Evolutionary conservation across 768 basidiomycete species (phyloP).

Genomic region (Leucosporidium scottii): DNA sequence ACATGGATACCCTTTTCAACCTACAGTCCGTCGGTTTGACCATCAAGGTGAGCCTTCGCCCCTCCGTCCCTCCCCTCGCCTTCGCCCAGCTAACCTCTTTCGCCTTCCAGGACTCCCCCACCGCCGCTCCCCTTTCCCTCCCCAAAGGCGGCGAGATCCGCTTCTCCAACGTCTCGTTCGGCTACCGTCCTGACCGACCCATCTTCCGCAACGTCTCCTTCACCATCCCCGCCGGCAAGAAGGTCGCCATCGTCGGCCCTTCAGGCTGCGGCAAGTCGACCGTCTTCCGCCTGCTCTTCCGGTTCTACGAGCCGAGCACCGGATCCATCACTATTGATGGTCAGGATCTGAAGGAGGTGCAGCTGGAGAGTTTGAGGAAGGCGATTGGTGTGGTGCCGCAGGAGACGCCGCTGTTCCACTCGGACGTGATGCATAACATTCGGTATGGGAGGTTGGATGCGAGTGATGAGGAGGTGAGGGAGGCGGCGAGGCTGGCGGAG

Average conservation of each 20-base stretch:
- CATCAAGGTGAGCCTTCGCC: constrained; percentile 40
- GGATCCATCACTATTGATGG: constrained; percentile 77
- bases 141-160: constrained; percentile 72
- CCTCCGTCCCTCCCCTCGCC: not conserved
- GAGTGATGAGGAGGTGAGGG: constrained; percentile 78
- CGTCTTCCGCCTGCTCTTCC: constrained; percentile 82
- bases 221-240: constrained; percentile 89
- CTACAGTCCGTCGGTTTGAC: constrained; percentile 62
- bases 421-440: constrained; percentile 89
- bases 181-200: constrained; percentile 80
- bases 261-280: constrained; percentile 98
- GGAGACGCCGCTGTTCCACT: constrained; percentile 95
- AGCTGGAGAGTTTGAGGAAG: constrained; percentile 62
- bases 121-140: constrained; percentile 55
- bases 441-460: constrained; percentile 84
- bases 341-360: constrained; percentile 70
- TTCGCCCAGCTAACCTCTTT: not conserved
- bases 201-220: constrained; percentile 80
- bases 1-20: constrained; percentile 94
- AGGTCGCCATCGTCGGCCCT: constrained; percentile 93
- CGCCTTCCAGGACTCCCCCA: constrained; percentile 58
- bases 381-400: constrained; percentile 92
- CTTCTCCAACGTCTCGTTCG: constrained; percentile 87
- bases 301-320: constrained; percentile 79
- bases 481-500: constrained; percentile 76